phyloP scores from a whole-genome alignment of 106 monocot species.

The Dioscorea dumetorum region DNA sequence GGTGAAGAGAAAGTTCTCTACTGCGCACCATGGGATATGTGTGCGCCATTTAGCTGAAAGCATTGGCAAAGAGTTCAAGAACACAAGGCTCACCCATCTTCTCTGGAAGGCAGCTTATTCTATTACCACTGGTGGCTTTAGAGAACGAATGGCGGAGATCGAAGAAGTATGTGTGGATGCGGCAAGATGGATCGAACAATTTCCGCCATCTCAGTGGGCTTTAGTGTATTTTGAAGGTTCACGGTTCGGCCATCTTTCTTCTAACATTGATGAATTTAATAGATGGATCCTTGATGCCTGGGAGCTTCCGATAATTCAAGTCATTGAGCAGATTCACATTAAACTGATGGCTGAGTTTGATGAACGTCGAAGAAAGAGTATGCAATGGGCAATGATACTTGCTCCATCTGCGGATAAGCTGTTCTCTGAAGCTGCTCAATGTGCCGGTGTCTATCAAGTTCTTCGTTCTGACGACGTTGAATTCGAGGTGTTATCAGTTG shows the following conservation, averaged over 20 bases:
- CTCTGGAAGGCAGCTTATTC: conserved; percentile 66
- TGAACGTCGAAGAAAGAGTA: conserved; percentile 24
- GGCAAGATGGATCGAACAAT: conserved; percentile 41
- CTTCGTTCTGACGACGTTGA: conserved; percentile 61
- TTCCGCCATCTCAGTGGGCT: conserved; percentile 44
- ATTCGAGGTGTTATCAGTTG: conserved; percentile 51
- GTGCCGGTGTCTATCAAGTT: conserved; percentile 35
- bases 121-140: conserved; percentile 35
- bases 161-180: conserved; percentile 52
- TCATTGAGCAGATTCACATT: conserved; percentile 39
- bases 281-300: conserved; percentile 51
- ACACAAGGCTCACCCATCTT: conserved; percentile 52
- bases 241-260: conserved; percentile 55
- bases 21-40: conserved; percentile 48
- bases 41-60: conserved; percentile 41
- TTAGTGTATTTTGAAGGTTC: conserved; percentile 40
- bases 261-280: conserved; percentile 45
- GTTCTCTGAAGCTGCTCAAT: conserved; percentile 22
- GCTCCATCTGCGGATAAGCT: conserved; percentile 46
- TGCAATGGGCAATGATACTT: conserved; percentile 30
- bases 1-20: conserved; percentile 51
- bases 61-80: conserved; percentile 53
- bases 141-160: conserved; percentile 44
- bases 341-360: conserved; percentile 37
- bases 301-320: conserved; percentile 62